Evolutionary conservation across 1,284 basidiomycete genomes (phyloP).

Genomic region (Trichosporon faecale): DNA sequence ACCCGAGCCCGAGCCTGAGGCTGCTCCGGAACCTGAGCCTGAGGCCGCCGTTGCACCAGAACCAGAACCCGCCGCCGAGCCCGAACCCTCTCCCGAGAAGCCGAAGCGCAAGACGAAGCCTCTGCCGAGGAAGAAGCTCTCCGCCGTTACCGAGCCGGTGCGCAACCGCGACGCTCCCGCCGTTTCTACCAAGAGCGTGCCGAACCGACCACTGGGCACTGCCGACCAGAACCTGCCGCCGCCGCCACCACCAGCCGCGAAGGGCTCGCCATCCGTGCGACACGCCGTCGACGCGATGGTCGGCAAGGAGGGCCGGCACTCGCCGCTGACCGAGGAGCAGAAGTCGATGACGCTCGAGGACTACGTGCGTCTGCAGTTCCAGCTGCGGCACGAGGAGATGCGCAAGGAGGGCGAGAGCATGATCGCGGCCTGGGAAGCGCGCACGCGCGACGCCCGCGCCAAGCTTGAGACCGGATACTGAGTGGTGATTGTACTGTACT

Average conservation of each 20-base stretch:
- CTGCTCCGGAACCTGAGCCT: neutral
- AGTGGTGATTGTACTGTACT: neutral
- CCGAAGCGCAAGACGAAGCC: conserved; percentile 23
- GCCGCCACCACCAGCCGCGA: conserved; percentile 7
- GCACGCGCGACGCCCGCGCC: conserved; percentile 12
- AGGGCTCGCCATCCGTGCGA: conserved; percentile 14
- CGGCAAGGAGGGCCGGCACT: conserved; percentile 12
- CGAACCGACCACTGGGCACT: conserved; percentile 24
- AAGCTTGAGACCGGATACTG: conserved; percentile 3
- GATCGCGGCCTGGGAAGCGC: conserved; percentile 63
- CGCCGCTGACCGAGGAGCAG: conserved; percentile 15
- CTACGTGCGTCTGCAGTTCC: conserved; percentile 22
- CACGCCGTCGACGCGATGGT: conserved; percentile 22
- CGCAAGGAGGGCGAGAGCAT: conserved; percentile 56
- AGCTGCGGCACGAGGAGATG: conserved; percentile 15
- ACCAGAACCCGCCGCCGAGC: conserved; percentile 7
- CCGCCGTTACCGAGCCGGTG: neutral
- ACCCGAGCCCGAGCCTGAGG: neutral
- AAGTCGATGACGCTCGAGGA: conserved; percentile 24
- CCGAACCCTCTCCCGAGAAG: neutral
- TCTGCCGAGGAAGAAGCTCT: conserved; percentile 17
- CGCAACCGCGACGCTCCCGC: neutral
- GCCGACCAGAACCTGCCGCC: conserved; percentile 39
- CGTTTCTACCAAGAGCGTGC: neutral
- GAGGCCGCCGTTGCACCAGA: neutral